Evolutionary conservation across 176 grass and related monocot species (phyloP).

Genomic region (barley (Hordeum vulgare)): DNA sequence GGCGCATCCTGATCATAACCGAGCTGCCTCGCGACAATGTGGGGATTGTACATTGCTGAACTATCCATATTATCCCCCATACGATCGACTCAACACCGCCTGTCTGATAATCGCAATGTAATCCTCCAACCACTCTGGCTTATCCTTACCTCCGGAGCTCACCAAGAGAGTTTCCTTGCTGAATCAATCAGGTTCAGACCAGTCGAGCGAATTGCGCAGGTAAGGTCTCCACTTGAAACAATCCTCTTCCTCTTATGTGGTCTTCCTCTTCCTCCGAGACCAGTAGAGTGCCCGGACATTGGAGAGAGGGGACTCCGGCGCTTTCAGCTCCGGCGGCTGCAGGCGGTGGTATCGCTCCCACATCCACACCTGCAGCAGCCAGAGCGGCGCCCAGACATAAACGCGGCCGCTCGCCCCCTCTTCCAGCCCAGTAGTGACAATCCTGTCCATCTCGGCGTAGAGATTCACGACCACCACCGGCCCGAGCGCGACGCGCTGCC

Average conservation of each 20-base stretch:
- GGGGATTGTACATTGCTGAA: slow-evolving; percentile 42
- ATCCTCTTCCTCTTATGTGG: slow-evolving; percentile 7
- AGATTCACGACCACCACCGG: slow-evolving; percentile 39
- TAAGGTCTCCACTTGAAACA: slow-evolving; percentile 53
- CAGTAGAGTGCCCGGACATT: slow-evolving; percentile 20
- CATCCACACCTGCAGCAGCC: slow-evolving; percentile 55
- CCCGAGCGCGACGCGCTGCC: slow-evolving; percentile 45
- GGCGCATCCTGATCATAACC: too few species aligned
- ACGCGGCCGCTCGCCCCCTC: neutral
- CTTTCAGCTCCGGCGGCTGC: slow-evolving; percentile 10
- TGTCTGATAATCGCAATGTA: slow-evolving; percentile 36
- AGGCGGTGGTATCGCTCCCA: slow-evolving; percentile 44
- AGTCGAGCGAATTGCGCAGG: slow-evolving; percentile 14
- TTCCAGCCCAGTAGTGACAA: neutral
- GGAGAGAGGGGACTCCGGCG: slow-evolving; percentile 18
- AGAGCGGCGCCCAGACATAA: slow-evolving; percentile 35
- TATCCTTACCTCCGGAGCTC: slow-evolving; percentile 19
- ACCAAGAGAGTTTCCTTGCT: neutral
- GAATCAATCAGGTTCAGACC: slow-evolving; percentile 44
- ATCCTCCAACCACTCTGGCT: slow-evolving; percentile 34
- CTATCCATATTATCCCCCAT: slow-evolving; percentile 16
- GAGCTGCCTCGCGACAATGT: slow-evolving; percentile 52
- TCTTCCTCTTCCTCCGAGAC: slow-evolving; percentile 28
- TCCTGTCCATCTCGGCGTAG: slow-evolving; percentile 36
- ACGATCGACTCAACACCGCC: slow-evolving; percentile 19